A percentile compares a stretch with the other conserved stretches of the same genome.
These are phyloP conservation scores for Hyaloperonospora brassicae DNA, from an alignment of 352 stramenopile species.

Conservation along the genomic window DNA sequence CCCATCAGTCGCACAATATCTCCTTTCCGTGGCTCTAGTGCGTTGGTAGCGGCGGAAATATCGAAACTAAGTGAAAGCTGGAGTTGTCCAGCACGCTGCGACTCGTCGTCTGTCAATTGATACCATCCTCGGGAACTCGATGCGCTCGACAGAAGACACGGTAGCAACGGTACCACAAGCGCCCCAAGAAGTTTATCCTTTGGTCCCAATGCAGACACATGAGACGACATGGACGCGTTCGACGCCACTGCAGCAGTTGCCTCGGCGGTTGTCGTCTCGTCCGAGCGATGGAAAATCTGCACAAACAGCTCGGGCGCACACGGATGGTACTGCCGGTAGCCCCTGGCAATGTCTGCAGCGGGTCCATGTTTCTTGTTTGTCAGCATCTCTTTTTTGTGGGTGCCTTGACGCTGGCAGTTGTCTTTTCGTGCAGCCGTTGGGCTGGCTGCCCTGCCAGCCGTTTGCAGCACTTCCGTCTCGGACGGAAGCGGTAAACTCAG, in stretches of 20 bases:
- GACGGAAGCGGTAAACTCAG: slow-evolving; percentile 48
- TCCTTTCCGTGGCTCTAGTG: slow-evolving; percentile 38
- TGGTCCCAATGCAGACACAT: slow-evolving; percentile 13
- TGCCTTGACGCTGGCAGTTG: slow-evolving; percentile 10
- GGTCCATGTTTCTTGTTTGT: slow-evolving; percentile 17
- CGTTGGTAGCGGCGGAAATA: slow-evolving; percentile 24
- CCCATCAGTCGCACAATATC: slow-evolving; percentile 51
- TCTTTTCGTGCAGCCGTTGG: slow-evolving; percentile 11
- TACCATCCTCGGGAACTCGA: slow-evolving; percentile 58
- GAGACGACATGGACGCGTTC: slow-evolving; percentile 2
- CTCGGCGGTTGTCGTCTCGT: slow-evolving; percentile 17
- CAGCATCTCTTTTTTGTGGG: slow-evolving; percentile 4
- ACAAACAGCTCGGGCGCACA: slow-evolving; percentile 52
- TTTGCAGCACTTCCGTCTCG: slow-evolving; percentile 50
- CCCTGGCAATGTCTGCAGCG: slow-evolving; percentile 19
- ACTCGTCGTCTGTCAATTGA: slow-evolving; percentile 40
- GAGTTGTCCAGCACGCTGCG: slow-evolving; percentile 47
- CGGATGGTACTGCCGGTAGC: slow-evolving; percentile 36
- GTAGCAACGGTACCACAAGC: slow-evolving; percentile 47
- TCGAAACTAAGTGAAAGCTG: slow-evolving; percentile 58
- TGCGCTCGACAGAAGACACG: slow-evolving; percentile 47
- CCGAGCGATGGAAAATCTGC: slow-evolving; percentile 48
- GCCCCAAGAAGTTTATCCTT: slow-evolving; percentile 53
- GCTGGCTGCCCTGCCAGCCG: slow-evolving; percentile 21
- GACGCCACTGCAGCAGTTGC: slow-evolving; percentile 1